Conservation (phyloP, 2,329 filamentous ascomycete genomes). For the Periconia digitata region DNA sequence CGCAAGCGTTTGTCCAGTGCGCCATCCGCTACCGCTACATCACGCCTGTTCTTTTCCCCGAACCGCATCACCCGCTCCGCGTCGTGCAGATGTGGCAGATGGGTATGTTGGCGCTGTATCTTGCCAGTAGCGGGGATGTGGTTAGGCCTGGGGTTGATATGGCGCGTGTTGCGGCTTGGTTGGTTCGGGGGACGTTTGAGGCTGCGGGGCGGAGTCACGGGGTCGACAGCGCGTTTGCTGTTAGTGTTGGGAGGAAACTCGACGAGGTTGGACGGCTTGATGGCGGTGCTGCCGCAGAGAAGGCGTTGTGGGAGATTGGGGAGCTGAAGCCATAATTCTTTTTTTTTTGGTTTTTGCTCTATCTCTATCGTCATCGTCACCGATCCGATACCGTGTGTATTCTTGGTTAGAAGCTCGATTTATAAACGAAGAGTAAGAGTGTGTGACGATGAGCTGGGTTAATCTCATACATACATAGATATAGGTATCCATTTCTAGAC, state of each 20-base stretch:
- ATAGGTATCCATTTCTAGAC: too few relatives aligned
- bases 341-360: too few relatives aligned
- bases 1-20: slow-evolving; percentile 54
- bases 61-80: slow-evolving; percentile 55
- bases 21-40: slow-evolving; percentile 55
- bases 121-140: slow-evolving; percentile 25
- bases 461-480: too few relatives aligned
- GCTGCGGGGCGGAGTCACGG: slow-evolving; percentile 49
- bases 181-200: slow-evolving; percentile 46
- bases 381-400: too few relatives aligned
- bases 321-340: too few relatives aligned
- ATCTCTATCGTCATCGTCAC: too few relatives aligned
- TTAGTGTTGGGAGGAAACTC: slow-evolving; percentile 41
- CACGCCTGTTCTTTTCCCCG: slow-evolving; percentile 54
- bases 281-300: too few relatives aligned
- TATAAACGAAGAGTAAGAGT: too few relatives aligned
- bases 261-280: slow-evolving; percentile 41
- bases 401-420: too few relatives aligned
- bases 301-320: slow-evolving; percentile 33
- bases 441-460: too few relatives aligned
- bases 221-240: slow-evolving; percentile 42
- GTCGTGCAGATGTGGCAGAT: slow-evolving; percentile 52
- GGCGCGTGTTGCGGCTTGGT: slow-evolving; percentile 45
- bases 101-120: slow-evolving; percentile 40
- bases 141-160: slow-evolving; percentile 42